phyloP scores from a whole-genome alignment of 2,329 filamentous ascomycete genomes.

The Xylariaceae sp. region DNA sequence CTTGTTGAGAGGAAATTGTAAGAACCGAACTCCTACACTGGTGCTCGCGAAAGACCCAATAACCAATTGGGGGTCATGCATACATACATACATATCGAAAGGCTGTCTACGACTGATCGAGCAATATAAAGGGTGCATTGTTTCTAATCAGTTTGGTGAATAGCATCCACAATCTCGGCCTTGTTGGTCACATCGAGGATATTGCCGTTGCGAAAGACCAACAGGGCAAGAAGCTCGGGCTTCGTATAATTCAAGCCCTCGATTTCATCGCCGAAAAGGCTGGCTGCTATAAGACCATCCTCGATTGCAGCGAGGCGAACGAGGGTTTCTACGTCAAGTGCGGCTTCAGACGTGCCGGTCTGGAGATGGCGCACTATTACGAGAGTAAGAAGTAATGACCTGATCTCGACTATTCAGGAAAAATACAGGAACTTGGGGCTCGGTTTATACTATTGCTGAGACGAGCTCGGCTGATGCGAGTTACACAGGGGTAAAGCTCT shows the following conservation, averaged over 20 bases:
- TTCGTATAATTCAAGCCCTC: slow-evolving; percentile 91
- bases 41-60: too few species aligned
- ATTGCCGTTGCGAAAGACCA: slow-evolving; percentile 94
- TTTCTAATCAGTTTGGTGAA: slow-evolving; percentile 19
- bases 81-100: too few species aligned
- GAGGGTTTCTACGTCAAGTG: slow-evolving; percentile 99
- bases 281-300: slow-evolving; percentile 96
- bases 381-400: slow-evolving; percentile 54
- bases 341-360: slow-evolving; percentile 86
- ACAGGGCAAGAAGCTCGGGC: slow-evolving; percentile 94
- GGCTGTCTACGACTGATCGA: too few species aligned
- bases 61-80: too few species aligned
- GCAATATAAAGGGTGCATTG: background rate
- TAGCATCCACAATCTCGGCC: slow-evolving; percentile 79
- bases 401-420: background rate
- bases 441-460: slow-evolving; percentile 11
- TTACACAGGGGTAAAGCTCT: slow-evolving; percentile 24
- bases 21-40: slow-evolving; percentile 42
- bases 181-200: slow-evolving; percentile 96
- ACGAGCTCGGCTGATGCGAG: slow-evolving; percentile 21
- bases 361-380: slow-evolving; percentile 98
- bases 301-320: slow-evolving; percentile 95
- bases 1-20: slow-evolving; percentile 95
- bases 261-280: slow-evolving; percentile 86
- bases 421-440: background rate